Evolutionary conservation across 345 rosid species (phyloP), one percentile per base, ranked within the genome.

Genomic region (Zanthoxylum bungeanum): DNA sequence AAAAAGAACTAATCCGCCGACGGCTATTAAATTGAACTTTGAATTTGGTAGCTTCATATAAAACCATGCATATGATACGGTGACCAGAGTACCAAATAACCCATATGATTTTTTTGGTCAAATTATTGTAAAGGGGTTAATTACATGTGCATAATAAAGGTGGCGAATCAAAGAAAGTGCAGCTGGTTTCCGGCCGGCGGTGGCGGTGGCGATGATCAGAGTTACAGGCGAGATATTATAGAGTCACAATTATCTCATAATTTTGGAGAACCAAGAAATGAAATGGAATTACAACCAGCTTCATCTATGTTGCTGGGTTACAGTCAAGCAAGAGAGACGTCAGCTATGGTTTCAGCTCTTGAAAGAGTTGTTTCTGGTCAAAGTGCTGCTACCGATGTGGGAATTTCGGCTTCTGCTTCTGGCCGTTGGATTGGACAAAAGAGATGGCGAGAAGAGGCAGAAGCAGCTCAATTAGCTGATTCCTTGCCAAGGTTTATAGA

Each of bases 311-410:
- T 70, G 42, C 33, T 34, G 22, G 82, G 79, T 0, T 78, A 77
- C 76, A 63, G 78, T 64, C 67, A 70, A 21, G 69, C 73, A 3
- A 69, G 79, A 3, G 97, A 89, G 88, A 85, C 82, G 90, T 85
- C 97, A 0, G 87, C 87, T 0, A 89, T 93, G 78, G 95, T 91
- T 5, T 83, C 93, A 0, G 95, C 93, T 21, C 86, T 91, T 9
- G 81, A 95, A 16, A 85, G 84, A 12, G 95, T 88, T 36, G 87
- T 85, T 24, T 85, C 92, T 0, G 86, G 90, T 3, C 78, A 73
- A 3, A 21, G 82, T 17, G 60, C 46, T 11, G 62, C 49, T 44
- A 14, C 40, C 22, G 62, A 17, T n/a, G n/a, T n/a, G n/a, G n/a
- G n/a, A n/a, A n/a, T n/a, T n/a, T n/a, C n/a, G n/a, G n/a, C n/a